These are phyloP conservation scores for Spizellomyces sp. DNA, from an alignment of 192 early-diverging fungal species.

Conservation along the genomic window DNA sequence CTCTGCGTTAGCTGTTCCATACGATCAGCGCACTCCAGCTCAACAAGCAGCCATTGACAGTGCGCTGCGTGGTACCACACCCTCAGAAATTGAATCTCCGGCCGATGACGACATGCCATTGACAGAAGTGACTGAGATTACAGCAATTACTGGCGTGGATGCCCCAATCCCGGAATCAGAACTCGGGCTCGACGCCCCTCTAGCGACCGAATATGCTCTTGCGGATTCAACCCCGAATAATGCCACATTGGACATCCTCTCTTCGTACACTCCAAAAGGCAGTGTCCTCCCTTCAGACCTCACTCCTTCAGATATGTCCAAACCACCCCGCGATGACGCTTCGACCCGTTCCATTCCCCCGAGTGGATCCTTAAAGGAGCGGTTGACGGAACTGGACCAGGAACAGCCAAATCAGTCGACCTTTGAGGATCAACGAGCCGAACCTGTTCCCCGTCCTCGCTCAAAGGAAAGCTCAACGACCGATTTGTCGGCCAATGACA, in stretches of 20 bases:
- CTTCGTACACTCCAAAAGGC: neutral
- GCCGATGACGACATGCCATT: neutral
- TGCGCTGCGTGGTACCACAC: neutral
- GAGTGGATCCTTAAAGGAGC: neutral
- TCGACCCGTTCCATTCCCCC: constrained; percentile 30
- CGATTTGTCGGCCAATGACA: neutral
- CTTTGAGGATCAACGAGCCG: neutral
- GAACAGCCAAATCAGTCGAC: neutral
- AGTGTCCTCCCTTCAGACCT: constrained; percentile 23
- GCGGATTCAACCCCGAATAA: neutral
- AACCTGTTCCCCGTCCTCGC: neutral
- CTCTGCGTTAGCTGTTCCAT: constrained; percentile 15
- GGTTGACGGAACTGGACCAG: neutral
- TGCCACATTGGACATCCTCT: neutral
- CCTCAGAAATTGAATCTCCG: neutral
- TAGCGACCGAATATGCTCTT: constrained; percentile 2
- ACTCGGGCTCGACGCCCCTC: neutral
- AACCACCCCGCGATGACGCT: constrained; percentile 20
- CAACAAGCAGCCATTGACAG: constrained; percentile 27
- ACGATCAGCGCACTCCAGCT: constrained; percentile 20
- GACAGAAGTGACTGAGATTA: no score
- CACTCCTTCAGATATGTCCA: neutral
- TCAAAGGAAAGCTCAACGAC: neutral
- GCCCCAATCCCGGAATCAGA: neutral
- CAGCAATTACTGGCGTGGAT: no score